Evolutionary conservation across 441 rosid genomes (phyloP), one percentile per base, ranked within the genome.

Genomic region (Corymbia calophylla): DNA sequence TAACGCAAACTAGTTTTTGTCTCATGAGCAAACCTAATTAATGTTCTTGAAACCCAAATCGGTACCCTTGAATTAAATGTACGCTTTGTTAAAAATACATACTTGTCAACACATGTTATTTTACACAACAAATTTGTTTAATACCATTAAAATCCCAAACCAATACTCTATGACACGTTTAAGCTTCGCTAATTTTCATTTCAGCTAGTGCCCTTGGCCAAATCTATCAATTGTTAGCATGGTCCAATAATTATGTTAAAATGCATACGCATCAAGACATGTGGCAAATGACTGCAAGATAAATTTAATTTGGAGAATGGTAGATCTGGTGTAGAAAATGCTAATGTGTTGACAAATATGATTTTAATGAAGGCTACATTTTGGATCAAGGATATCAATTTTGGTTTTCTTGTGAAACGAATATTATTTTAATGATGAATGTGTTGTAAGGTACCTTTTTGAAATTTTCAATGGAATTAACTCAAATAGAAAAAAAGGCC

Each of bases 351-450:
- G 39, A 66, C 21, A 66, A 8, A 39, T 18, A n/a, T 66, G 77
- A 39, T 12, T 2, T 31, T 66, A 31, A 31, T 6, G 0, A 0
- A 8, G 12, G 3, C 5, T 66, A 4, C 31, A n/a, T 29, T 53
- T 8, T n/a, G 39, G 18, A 4, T 31, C 8, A 66, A n/a, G 39
- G 0, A 21, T 16, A 31, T 66, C 18, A 16, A 8, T 10, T 31
- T n/a, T 64, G 5, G 19, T 0, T n/a, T 31, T 66, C 2, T 66
- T 31, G 0, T n/a, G 11, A 66, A 39, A 31, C 9, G 11, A 8
- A 16, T 31, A n/a, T 31, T 66, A 62, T 29, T 62, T 29, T 62
- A n/a, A 3, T 6, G 35, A 29, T 29, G 29, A 6, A 62, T 14
- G 15, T 62, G 32, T 29, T 0, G 9, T 62, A 62, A 29, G 35